Evolutionary conservation across 179 eudicot genomes (phyloP), one percentile per base, ranked within the genome.

Genomic region (Silene vulgaris): DNA sequence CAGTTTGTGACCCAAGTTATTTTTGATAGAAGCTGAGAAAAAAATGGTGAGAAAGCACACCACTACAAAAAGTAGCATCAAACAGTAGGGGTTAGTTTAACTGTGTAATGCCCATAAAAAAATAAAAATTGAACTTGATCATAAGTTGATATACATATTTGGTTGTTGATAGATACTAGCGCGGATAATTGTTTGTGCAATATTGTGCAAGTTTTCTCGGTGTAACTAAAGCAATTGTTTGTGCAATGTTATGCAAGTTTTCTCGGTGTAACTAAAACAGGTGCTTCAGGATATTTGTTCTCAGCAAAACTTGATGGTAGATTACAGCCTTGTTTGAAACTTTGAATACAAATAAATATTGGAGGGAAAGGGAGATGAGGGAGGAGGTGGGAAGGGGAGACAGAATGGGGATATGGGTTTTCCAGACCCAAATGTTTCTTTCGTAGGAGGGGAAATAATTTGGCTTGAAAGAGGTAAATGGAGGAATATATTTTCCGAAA

Each of bases 11-110:
- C 48, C 19, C 37, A 16, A 35, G 21, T 37, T 40, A 14, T 19
- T 60, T 69, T 26, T 17, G 19, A 40, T 21, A 59, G 4, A 13
- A 17, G 69, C 8, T 21, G 45, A 66, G 29, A 28, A 40, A 61
- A 20, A 16, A 50, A 65, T 70, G 71, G 59, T 14, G 65, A 67
- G 65, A 19, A 67, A 67, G 9, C 20, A 50, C 8, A 76, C 14
- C 54, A 50, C 8, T 43, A 59, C 16, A 74, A 63, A 57, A 63
- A 29, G 71, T 64, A 28, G 16, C 8, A 66, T 66, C 13, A 35
- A 66, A 17, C 71, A 66, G 17, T 32, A 35, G 43, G n/a, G 48
- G 50, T 43, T 32, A 66, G 71, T 37, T 63, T 45, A 8, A 45
- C 61, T 74, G 20, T 28, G 13, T 21, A 43, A 43, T 43, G 50